These are phyloP conservation scores for Cordyceps cicadae DNA, from an alignment of 2,329 filamentous ascomycete species.

Conservation along the genomic window DNA sequence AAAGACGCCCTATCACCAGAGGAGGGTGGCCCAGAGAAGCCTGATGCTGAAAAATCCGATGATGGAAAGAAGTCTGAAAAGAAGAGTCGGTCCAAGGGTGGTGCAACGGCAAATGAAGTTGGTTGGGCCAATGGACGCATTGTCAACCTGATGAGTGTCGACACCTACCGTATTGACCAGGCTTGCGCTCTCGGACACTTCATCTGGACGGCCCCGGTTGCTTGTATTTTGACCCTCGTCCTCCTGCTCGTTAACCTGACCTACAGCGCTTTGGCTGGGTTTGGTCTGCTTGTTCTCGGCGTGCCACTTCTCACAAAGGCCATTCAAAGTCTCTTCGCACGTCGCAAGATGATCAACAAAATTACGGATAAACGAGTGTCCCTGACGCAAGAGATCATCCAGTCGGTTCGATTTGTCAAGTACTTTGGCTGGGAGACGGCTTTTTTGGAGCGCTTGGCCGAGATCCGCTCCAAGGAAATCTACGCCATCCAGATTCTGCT, in stretches of 20 bases:
- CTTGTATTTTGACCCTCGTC: slow-evolving; percentile 68
- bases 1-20: slow-evolving; percentile 26
- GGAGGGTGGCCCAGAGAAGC: slow-evolving; percentile 37
- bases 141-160: slow-evolving; percentile 88
- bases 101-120: slow-evolving; percentile 45
- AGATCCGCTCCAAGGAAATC: slow-evolving; percentile 71
- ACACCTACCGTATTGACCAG: slow-evolving; percentile 87
- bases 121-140: slow-evolving; percentile 93
- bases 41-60: slow-evolving; percentile 29
- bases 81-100: slow-evolving; percentile 24
- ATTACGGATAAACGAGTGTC: slow-evolving; percentile 88
- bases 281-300: slow-evolving; percentile 69
- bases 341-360: slow-evolving; percentile 78
- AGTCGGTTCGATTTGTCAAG: slow-evolving; percentile 90
- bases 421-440: slow-evolving; percentile 92
- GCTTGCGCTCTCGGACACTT: slow-evolving; percentile 86
- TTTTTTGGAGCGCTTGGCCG: slow-evolving; percentile 68
- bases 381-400: slow-evolving; percentile 84
- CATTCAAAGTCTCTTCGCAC: slow-evolving; percentile 66
- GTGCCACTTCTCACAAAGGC: slow-evolving; percentile 70
- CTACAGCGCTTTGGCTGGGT: slow-evolving; percentile 84
- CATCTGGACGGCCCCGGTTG: slow-evolving; percentile 77
- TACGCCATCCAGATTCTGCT: slow-evolving; percentile 75
- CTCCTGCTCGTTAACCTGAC: slow-evolving; percentile 79
- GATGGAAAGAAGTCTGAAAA: slow-evolving; percentile 31